Evolutionary conservation across 495 filamentous ascomycete species (phyloP).

Genomic region (Tuber borchii): DNA sequence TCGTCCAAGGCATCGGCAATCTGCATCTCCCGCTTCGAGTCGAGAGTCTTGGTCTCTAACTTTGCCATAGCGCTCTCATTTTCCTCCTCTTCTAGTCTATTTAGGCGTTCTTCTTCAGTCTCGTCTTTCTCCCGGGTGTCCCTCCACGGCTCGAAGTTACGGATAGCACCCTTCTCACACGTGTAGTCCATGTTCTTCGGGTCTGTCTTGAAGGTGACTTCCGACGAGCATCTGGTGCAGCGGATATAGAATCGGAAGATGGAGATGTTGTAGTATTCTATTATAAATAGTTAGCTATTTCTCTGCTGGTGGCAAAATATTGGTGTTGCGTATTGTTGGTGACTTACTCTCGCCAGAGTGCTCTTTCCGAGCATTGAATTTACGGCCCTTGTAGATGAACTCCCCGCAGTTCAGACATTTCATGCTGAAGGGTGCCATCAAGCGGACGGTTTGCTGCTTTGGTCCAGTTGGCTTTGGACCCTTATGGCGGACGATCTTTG

Average conservation of each 20-base stretch:
- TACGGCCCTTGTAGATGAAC: slow-evolving; percentile 93
- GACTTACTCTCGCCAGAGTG: slow-evolving; percentile 66
- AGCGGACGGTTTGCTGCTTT: slow-evolving; percentile 79
- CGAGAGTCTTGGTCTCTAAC: slow-evolving; percentile 73
- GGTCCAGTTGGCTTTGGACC: slow-evolving; percentile 66
- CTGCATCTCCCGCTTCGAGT: slow-evolving; percentile 95
- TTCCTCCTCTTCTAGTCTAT: slow-evolving; percentile 72
- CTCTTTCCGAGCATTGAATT: slow-evolving; percentile 96
- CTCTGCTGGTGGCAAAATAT: slow-evolving; percentile 1
- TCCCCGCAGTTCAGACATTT: slow-evolving; percentile 86
- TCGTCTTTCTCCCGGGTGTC: slow-evolving; percentile 57
- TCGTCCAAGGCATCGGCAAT: slow-evolving; percentile 95
- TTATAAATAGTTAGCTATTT: slow-evolving; percentile 9
- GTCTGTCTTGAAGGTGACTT: slow-evolving; percentile 93
- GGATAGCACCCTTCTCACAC: slow-evolving; percentile 77
- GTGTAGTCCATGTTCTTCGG: slow-evolving; percentile 91
- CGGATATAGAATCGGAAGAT: slow-evolving; percentile 94
- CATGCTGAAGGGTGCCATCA: slow-evolving; percentile 97
- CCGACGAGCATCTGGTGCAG: slow-evolving; percentile 79
- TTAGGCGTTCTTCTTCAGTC: slow-evolving; percentile 81
- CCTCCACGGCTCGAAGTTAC: slow-evolving; percentile 91
- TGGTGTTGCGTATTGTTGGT: background rate
- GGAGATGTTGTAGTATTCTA: slow-evolving; percentile 71
- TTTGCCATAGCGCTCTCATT: slow-evolving; percentile 68
- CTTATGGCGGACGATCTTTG: slow-evolving; percentile 64